phyloP scores from a whole-genome alignment of 257 asterid species.

The Scutellaria minor region DNA sequence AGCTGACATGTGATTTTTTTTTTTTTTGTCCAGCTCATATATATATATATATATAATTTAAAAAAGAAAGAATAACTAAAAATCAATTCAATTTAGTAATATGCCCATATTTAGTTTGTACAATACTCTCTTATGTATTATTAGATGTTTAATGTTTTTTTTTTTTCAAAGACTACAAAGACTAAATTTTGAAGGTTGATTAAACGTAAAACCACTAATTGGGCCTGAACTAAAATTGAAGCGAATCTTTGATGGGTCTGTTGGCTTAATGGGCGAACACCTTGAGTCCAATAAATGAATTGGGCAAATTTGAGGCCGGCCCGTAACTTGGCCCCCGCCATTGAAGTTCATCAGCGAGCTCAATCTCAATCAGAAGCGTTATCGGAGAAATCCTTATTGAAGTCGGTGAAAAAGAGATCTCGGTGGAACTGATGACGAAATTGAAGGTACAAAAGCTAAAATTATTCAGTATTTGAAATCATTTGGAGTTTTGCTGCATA shows the following conservation, averaged over 20 bases:
- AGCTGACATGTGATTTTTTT: too few relatives aligned
- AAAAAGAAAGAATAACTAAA: too few relatives aligned
- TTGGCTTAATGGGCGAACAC: too few relatives aligned
- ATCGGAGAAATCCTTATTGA: neutral
- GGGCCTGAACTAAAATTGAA: neutral
- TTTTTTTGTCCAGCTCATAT: too few relatives aligned
- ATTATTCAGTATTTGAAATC: too few relatives aligned
- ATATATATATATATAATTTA: too few relatives aligned
- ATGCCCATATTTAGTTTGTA: too few relatives aligned
- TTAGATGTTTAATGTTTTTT: too few relatives aligned
- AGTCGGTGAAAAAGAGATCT: neutral
- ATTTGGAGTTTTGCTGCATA: neutral
- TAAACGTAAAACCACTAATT: neutral
- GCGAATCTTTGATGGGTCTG: neutral
- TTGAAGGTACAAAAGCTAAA: neutral
- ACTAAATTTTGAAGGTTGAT: too few relatives aligned
- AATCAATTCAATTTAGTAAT: too few relatives aligned
- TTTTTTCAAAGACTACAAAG: too few relatives aligned
- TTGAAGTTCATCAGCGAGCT: conserved; percentile 10
- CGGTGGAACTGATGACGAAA: neutral
- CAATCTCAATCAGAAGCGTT: neutral
- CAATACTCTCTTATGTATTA: too few relatives aligned
- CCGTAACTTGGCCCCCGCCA: neutral
- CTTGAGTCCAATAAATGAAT: neutral
- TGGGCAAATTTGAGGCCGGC: neutral